Evolutionary conservation across 805 yeast species (phyloP), one percentile per base, ranked within the genome.

Genomic region (Saccharomyces eubayanus): DNA sequence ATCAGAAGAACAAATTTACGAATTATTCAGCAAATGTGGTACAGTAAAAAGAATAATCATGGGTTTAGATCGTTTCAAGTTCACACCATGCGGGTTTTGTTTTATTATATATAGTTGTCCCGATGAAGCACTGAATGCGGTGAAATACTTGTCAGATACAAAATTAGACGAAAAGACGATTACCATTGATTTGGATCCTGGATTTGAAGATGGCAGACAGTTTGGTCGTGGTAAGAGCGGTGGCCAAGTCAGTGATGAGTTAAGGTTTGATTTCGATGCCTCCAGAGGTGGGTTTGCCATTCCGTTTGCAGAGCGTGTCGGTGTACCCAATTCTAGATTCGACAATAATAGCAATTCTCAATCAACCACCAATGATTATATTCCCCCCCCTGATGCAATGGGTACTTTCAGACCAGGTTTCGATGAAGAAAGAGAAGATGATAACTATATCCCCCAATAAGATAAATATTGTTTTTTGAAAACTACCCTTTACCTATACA

Each of bases 81-180:
- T 85, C 63, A 91, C 97, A 1, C 99, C 99, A 1, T 91, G 98
- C 67, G 98, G 99, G 16, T 92, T 94, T 69, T 91, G 97, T 67
- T 94, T 94, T 67, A 90, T 94, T 43, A 85, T 89, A 48, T 94
- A 84, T 68, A 79, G 78, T 52, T 69, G 74, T 29, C 83, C 84
- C 47, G 77, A 77, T 50, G 90, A 88, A 50, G 89, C 97, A 1
- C 74, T 90, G 51, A 82, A 86, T 59, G 87, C 97, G 1, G 81
- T 92, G 66, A 87, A 89, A 67, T 92, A 83, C 64, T 73, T 94
- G 50, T 84, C 88, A 60, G 85, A 83, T 52, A 89, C 96, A 0
- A 84, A 84, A 62, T 78, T 94, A 51, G 97, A 92, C 64, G 96
- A 91, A 50, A 83, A 88, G 57, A 74, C 77, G 41, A 79, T 94